Conservation (phyloP, 257 asterid genomes). For the Nicotiana attenuata region DNA sequence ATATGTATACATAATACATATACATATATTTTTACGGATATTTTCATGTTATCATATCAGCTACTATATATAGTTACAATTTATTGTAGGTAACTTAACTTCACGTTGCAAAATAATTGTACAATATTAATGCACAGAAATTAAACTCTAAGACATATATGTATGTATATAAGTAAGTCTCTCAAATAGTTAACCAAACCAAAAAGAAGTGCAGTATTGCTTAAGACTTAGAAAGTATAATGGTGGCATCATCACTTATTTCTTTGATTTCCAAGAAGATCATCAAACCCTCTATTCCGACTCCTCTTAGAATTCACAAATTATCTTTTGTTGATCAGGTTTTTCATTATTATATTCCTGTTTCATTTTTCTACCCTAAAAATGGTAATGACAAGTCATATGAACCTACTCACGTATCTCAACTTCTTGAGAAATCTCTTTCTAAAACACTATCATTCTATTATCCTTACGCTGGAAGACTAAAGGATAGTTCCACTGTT, state of each 20-base stretch:
- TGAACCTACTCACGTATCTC: neutral
- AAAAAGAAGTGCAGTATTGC: neutral
- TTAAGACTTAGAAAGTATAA: neutral
- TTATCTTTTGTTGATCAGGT: neutral
- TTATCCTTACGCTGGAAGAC: conserved; percentile 9
- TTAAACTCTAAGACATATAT: too few relatives aligned
- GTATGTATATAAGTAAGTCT: too few relatives aligned
- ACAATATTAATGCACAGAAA: too few relatives aligned
- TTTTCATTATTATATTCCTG: neutral
- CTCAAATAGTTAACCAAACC: too few relatives aligned
- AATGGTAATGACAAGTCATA: neutral
- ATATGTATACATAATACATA: too few relatives aligned
- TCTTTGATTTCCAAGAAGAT: conserved; percentile 7
- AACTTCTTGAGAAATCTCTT: conserved; percentile 1
- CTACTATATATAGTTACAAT: too few relatives aligned
- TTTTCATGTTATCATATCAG: too few relatives aligned
- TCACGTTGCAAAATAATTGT: too few relatives aligned
- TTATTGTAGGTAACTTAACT: too few relatives aligned
- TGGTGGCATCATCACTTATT: neutral
- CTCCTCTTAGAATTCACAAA: neutral
- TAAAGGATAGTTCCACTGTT: neutral
- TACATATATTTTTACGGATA: too few relatives aligned
- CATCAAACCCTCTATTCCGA: neutral
- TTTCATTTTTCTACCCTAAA: neutral
- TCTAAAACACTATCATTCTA: neutral